Evolutionary conservation across 805 yeast species (phyloP).

Genomic region (Kregervanrija fluxuum): DNA sequence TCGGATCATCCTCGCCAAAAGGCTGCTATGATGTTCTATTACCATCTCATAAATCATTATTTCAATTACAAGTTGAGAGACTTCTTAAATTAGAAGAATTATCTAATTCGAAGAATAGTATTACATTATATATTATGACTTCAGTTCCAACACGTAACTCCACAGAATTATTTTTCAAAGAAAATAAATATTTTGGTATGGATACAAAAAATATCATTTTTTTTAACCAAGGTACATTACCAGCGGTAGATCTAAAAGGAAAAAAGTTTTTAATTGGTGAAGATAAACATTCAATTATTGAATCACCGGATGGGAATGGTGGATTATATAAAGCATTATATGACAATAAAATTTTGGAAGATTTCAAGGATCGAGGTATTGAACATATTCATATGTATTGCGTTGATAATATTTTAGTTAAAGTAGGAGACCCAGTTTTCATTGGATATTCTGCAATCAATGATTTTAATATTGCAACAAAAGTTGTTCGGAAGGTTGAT

Average conservation of each 20-base stretch:
- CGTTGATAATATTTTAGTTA: conserved; percentile 89
- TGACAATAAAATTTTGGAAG: conserved; percentile 57
- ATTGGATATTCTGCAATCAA: conserved; percentile 76
- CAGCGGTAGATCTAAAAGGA: conserved; percentile 75
- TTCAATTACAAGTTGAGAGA: conserved; percentile 91
- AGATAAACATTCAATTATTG: conserved; percentile 48
- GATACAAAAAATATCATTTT: conserved; percentile 52
- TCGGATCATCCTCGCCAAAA: conserved; percentile 86
- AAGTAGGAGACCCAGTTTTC: conserved; percentile 87
- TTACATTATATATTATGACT: conserved; percentile 94
- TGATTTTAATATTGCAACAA: conserved; percentile 73
- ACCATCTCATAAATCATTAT: conserved; percentile 77
- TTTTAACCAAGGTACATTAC: conserved; percentile 93
- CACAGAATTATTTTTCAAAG: conserved; percentile 65
- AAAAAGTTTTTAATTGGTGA: conserved; percentile 53
- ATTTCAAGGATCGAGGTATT: conserved; percentile 59
- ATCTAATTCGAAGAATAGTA: conserved; percentile 31
- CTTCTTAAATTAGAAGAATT: conserved; percentile 55
- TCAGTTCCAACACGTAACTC: conserved; percentile 74
- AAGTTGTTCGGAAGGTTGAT: conserved; percentile 88
- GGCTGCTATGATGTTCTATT: conserved; percentile 88
- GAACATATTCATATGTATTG: conserved; percentile 95
- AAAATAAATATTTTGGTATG: conserved; percentile 68
- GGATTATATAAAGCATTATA: conserved; percentile 84
- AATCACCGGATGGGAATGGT: conserved; percentile 98